phyloP scores from a whole-genome alignment of 768 basidiomycete genomes.

The Serendipita sp. region DNA sequence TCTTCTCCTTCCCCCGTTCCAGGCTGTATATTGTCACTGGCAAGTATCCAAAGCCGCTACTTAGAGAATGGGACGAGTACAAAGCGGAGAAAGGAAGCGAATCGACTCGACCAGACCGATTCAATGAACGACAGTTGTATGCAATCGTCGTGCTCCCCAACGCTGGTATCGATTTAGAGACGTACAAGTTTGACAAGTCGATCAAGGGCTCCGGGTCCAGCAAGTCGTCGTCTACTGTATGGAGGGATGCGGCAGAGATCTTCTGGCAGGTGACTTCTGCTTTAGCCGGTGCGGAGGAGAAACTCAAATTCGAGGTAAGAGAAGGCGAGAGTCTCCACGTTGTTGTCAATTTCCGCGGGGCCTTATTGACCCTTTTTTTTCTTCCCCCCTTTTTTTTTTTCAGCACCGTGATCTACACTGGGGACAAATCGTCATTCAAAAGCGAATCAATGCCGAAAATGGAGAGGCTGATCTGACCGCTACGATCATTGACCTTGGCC shows the following conservation, averaged over 20 bases:
- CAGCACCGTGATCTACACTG: conserved; percentile 99
- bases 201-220: conserved; percentile 7
- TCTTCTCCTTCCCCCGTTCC: neutral
- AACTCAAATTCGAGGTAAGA: conserved; percentile 75
- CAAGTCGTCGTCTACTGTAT: conserved; percentile 31
- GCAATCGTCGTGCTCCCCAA: conserved; percentile 82
- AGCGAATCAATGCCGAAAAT: conserved; percentile 23
- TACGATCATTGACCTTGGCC: conserved; percentile 88
- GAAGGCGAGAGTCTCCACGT: no score
- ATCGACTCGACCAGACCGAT: conserved; percentile 70
- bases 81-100: conserved; percentile 60
- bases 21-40: conserved; percentile 81
- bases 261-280: conserved; percentile 82
- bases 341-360: no score
- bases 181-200: conserved; percentile 42
- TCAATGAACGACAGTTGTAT: conserved; percentile 65
- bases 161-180: conserved; percentile 81
- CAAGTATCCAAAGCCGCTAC: conserved; percentile 59
- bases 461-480: conserved; percentile 29
- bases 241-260: conserved; percentile 76
- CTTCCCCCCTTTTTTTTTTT: neutral
- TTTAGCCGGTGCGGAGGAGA: conserved; percentile 62
- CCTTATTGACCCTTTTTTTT: no score
- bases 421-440: conserved; percentile 82
- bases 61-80: conserved; percentile 81